A percentile compares a stretch with the other conserved stretches of the same genome.
Evolutionary conservation across 2,329 filamentous ascomycete genomes (phyloP).

Genomic region (Diaporthe australafricana): DNA sequence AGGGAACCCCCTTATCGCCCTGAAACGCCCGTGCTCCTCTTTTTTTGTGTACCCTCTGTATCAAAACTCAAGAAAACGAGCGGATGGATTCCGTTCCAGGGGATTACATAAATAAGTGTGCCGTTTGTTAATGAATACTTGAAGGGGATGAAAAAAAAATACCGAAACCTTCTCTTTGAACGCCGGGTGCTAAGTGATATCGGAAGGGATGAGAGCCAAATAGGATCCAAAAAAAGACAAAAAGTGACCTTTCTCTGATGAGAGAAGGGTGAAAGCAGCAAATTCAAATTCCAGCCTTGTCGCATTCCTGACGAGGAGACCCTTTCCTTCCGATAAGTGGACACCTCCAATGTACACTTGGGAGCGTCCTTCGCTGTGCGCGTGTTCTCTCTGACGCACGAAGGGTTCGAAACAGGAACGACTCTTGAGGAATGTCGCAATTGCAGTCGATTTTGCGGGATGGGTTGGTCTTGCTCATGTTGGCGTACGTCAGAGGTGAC

Average conservation of each 20-base stretch:
- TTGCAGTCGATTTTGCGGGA: not conserved
- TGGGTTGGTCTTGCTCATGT: not conserved
- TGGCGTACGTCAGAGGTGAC: conserved; percentile 3
- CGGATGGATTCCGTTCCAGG: not conserved
- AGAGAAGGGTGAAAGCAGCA: not conserved
- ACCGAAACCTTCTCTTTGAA: not conserved
- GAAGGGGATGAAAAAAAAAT: not conserved
- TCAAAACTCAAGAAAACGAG: not conserved
- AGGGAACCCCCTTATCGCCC: not conserved
- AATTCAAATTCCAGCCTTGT: not conserved
- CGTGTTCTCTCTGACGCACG: not conserved
- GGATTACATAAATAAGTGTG: not conserved
- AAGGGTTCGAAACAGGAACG: not conserved
- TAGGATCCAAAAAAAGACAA: not conserved
- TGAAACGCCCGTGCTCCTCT: conserved; percentile 14
- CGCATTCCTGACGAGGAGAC: not conserved
- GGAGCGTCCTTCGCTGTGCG: not conserved
- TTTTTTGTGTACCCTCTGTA: not conserved
- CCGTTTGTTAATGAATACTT: not conserved
- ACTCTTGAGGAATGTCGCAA: not conserved
- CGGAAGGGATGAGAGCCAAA: not conserved
- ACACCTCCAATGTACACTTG: no score
- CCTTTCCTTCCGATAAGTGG: no score
- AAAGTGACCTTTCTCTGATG: not conserved
- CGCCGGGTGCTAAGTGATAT: not conserved